Evolutionary conservation across 31 red algal genomes (phyloP).

Genomic region (Odonthalia washingtoniensis): DNA sequence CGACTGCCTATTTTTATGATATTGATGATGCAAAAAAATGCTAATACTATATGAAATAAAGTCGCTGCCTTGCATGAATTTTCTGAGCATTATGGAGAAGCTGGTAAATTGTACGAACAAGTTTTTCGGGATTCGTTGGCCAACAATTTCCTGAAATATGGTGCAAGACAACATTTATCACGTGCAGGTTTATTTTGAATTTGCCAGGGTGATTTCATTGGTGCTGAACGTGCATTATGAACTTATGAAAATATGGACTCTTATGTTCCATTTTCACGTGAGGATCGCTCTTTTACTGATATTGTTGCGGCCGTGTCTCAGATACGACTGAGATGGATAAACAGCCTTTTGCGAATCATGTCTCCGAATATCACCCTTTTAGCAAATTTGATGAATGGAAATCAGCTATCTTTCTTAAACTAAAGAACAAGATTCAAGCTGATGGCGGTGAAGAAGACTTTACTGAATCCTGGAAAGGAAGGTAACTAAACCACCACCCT

Average conservation of each 20-base stretch:
- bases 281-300: too few relatives aligned
- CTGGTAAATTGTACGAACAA: constrained; percentile 80
- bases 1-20: constrained; percentile 91
- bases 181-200: too few relatives aligned
- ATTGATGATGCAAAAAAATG: constrained; percentile 92
- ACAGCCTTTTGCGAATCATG: constrained; percentile 78
- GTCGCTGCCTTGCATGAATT: constrained; percentile 68
- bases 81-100: constrained; percentile 73
- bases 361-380: constrained; percentile 86
- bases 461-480: too few relatives aligned
- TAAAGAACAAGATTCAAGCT: constrained; percentile 89
- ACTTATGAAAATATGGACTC: too few relatives aligned
- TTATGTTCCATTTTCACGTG: too few relatives aligned
- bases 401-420: constrained; percentile 81
- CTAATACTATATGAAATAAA: constrained; percentile 86
- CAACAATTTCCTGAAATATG: constrained; percentile 67
- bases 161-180: too few relatives aligned
- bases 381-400: constrained; percentile 92
- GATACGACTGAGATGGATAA: constrained; percentile 81
- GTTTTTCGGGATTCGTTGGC: constrained; percentile 75
- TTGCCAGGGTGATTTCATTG: too few relatives aligned
- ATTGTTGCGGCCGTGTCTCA: constrained; percentile 78
- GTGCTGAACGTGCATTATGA: too few relatives aligned
- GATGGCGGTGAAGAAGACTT: constrained; percentile 78
- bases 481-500: too few relatives aligned